Percentiles rank a stretch among this genome's conserved stretches.
These are phyloP conservation scores for Chlamydomonas incerta DNA, from an alignment of 139 green algal genomes.

Conservation along the genomic window DNA sequence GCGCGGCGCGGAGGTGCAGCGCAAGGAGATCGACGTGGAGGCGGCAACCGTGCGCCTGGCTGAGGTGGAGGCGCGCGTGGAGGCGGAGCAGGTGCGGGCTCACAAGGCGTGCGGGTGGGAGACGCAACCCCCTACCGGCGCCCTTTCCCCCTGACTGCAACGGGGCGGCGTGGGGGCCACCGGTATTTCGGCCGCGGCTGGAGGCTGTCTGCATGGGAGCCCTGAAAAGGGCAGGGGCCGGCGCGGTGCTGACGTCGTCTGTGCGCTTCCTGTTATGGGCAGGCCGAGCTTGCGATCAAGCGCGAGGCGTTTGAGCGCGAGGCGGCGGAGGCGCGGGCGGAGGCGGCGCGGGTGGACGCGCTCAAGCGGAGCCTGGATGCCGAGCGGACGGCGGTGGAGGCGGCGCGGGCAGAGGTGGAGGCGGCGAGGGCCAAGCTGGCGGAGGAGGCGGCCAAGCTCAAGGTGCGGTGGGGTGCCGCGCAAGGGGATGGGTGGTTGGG, in stretches of 20 bases:
- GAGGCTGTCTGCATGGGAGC: no score
- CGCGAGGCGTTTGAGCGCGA: not conserved
- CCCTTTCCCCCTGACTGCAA: no score
- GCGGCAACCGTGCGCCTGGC: not conserved
- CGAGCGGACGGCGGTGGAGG: not conserved
- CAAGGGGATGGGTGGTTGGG: no score
- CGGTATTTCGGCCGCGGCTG: no score
- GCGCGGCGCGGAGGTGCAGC: not conserved
- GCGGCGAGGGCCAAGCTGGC: conserved; percentile 9
- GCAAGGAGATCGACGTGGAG: conserved; percentile 40
- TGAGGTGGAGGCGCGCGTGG: conserved; percentile 17
- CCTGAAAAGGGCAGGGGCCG: no score
- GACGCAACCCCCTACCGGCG: no score
- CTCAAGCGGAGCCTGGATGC: not conserved
- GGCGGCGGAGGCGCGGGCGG: not conserved
- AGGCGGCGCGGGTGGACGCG: not conserved
- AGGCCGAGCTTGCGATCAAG: not conserved
- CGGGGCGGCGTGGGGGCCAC: no score
- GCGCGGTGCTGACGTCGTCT: no score
- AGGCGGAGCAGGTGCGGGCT: conserved; percentile 16
- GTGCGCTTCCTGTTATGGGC: not conserved
- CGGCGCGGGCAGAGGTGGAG: not conserved
- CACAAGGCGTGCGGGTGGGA: no score
- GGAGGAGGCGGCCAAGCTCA: conserved; percentile 14
- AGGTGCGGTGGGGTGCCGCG: not conserved